These are phyloP conservation scores for Emergomyces pasteurianus DNA, from an alignment of 2,329 filamentous ascomycete species.

Conservation along the genomic window DNA sequence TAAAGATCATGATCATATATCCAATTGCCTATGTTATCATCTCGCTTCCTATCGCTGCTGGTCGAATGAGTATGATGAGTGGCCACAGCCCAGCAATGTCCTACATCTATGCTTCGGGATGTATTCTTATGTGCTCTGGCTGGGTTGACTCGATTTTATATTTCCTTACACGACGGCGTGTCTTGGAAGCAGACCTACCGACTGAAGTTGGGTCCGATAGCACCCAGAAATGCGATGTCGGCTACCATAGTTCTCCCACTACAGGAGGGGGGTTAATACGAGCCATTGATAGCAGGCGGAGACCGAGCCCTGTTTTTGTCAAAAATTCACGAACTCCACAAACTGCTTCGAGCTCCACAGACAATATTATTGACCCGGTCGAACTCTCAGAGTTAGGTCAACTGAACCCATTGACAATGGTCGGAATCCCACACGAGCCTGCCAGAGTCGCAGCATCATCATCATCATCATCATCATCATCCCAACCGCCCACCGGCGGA, in stretches of 20 bases:
- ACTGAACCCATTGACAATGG: background rate
- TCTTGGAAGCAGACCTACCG: conserved; percentile 24
- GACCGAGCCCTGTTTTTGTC: background rate
- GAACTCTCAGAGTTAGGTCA: background rate
- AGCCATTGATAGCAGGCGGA: background rate
- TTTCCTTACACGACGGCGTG: conserved; percentile 43
- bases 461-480: background rate
- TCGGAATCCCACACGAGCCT: background rate
- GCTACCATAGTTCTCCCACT: background rate
- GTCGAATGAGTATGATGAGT: conserved; percentile 29
- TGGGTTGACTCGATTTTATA: conserved; percentile 49
- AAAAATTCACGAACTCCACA: background rate
- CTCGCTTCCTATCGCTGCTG: conserved; percentile 50
- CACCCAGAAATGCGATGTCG: background rate
- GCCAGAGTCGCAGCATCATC: background rate
- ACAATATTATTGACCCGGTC: background rate
- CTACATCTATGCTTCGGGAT: conserved; percentile 40
- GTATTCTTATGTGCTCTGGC: conserved; percentile 46
- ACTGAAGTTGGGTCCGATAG: background rate
- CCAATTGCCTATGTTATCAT: conserved; percentile 44
- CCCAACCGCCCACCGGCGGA: background rate
- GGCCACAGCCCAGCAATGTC: conserved; percentile 23
- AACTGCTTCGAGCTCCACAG: background rate
- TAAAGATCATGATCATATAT: conserved; percentile 36
- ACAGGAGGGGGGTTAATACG: background rate